These are phyloP conservation scores for Cutaneotrichosporon mucoides DNA, from an alignment of 1,284 basidiomycete genomes.

Conservation along the genomic window DNA sequence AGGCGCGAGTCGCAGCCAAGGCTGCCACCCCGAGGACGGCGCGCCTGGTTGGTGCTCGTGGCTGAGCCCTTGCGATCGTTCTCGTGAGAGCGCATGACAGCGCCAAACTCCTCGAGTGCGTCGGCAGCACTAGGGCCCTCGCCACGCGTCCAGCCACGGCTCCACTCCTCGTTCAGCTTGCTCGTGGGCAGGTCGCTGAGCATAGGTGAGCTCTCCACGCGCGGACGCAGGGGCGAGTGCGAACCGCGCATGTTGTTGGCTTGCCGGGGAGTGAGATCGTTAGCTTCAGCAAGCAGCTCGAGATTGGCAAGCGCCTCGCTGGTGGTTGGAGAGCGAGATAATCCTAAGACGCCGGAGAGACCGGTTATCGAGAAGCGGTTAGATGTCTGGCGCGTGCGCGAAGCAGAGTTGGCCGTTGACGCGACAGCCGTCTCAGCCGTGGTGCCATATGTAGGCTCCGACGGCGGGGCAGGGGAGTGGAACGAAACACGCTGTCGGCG, in stretches of 20 bases:
- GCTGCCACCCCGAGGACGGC: slow-evolving; percentile 33
- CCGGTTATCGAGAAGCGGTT: slow-evolving; percentile 40
- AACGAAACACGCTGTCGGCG: slow-evolving; percentile 29
- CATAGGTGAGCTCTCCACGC: slow-evolving; percentile 19
- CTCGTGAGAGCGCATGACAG: slow-evolving; percentile 29
- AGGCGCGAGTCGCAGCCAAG: slow-evolving; percentile 39
- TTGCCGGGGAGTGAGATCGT: slow-evolving; percentile 13
- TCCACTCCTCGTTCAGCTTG: slow-evolving; percentile 40
- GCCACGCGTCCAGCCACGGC: slow-evolving; percentile 36
- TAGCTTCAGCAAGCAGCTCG: slow-evolving; percentile 32
- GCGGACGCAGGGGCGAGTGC: slow-evolving; percentile 15
- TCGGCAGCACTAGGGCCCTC: slow-evolving; percentile 40
- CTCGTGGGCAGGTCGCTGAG: slow-evolving; percentile 6
- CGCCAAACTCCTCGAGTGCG: slow-evolving; percentile 42
- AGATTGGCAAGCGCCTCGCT: slow-evolving; percentile 34
- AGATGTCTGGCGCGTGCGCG: slow-evolving; percentile 2
- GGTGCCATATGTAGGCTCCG: slow-evolving; percentile 34
- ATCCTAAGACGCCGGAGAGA: slow-evolving; percentile 38
- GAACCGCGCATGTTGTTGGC: neutral
- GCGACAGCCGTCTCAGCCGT: slow-evolving; percentile 31
- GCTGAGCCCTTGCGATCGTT: slow-evolving; percentile 21
- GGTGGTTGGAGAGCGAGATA: slow-evolving; percentile 18
- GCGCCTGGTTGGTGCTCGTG: neutral
- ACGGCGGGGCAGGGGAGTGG: slow-evolving; percentile 34
- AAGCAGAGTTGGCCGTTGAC: slow-evolving; percentile 10